These are phyloP conservation scores for Ceratocystis destructans DNA, from an alignment of 2,329 filamentous ascomycete genomes.

Conservation along the genomic window DNA sequence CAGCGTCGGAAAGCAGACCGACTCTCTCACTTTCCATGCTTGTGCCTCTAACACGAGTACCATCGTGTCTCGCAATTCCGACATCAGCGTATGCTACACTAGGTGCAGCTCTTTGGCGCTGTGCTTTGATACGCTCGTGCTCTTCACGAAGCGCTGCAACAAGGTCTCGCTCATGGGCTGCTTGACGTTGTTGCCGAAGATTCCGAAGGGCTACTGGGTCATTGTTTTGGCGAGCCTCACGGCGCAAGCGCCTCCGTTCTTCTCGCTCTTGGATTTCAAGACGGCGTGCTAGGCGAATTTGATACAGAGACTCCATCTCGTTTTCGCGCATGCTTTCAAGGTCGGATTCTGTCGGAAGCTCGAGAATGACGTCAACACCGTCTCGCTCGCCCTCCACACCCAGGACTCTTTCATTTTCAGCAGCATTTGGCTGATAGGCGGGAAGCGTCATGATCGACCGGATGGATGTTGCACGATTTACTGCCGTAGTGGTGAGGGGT, in stretches of 20 bases:
- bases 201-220: conserved; percentile 57
- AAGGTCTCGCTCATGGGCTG: conserved; percentile 34
- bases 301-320: conserved; percentile 87
- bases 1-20: conserved; percentile 58
- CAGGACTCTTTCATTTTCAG: conserved; percentile 66
- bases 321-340: conserved; percentile 67
- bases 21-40: conserved; percentile 59
- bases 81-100: conserved; percentile 65
- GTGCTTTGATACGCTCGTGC: conserved; percentile 42
- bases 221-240: conserved; percentile 57
- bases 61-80: conserved; percentile 63
- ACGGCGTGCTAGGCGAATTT: conserved; percentile 68
- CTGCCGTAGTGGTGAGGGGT: conserved; percentile 23
- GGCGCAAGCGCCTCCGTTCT: conserved; percentile 52
- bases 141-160: conserved; percentile 46
- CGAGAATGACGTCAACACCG: conserved; percentile 81
- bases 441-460: conserved; percentile 92
- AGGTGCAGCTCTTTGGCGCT: conserved; percentile 52
- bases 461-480: conserved; percentile 74
- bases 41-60: conserved; percentile 58
- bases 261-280: conserved; percentile 65
- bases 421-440: conserved; percentile 60
- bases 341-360: conserved; percentile 67
- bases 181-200: conserved; percentile 44
- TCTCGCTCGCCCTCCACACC: conserved; percentile 81